Evolutionary conservation across 768 basidiomycete genomes (phyloP), one percentile per base, ranked within the genome.

Genomic region (Suillus spraguei): DNA sequence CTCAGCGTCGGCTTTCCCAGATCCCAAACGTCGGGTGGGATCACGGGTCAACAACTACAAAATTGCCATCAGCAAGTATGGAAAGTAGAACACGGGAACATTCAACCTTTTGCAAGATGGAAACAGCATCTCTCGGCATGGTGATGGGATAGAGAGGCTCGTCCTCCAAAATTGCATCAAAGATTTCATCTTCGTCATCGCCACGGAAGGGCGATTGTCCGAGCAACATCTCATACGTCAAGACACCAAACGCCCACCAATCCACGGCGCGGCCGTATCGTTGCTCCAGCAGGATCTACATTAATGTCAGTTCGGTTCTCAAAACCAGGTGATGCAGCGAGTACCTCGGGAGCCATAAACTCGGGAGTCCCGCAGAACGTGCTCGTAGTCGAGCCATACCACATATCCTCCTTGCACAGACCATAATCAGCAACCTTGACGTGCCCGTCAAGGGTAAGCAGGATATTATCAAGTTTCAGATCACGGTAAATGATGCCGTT

Each of bases 401-500:
- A 96, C 97, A 99, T 99, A 22, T 99, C 94, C 73, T 99, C 97
- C 75, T 99, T 99, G 79, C 97, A 99, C 52, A 99, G 82, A 77
- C 97, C 97, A 76, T 99, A 99, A 81, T 99, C 97, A 60, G 95
- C 97, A 16, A 99, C 95, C 77, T 99, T 99, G 69, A 99, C 93
- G 72, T 99, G 97, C 0, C 97, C 97, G 66, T 99, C 97, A 38
- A 97, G 80, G 5, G 97, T 99, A 70, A 99, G 80, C 59, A 99
- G 82, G 70, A 99, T 99, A 74, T 99, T 99, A 75, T 99, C 97
- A 54, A 99, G 84, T 78, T 99, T 99, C 73, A 99, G 79, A 82
- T 99, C 97, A 64, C 97, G 92, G 76, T 99, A 99, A 64, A 99
- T 95, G 72, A 99, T 99, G n/a, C 97, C 97, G 71, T 97, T 95